phyloP scores from a whole-genome alignment of 805 yeast species.

The Wickerhamiella sorbophila region DNA sequence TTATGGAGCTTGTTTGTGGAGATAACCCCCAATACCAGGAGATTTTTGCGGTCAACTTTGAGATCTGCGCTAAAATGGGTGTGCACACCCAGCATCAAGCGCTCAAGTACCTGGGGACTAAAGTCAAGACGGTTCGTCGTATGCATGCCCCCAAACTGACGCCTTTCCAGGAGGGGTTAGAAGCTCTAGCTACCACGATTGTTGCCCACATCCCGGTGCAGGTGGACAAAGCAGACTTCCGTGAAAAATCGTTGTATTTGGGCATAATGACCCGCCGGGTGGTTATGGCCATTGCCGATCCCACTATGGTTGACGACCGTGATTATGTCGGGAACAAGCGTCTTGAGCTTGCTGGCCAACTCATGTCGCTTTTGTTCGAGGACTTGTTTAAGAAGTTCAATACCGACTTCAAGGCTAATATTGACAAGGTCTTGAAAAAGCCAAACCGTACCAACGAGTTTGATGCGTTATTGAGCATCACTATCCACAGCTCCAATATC shows the following conservation, averaged over 20 bases:
- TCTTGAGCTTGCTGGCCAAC: constrained; percentile 91
- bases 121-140: constrained; percentile 87
- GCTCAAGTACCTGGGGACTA: constrained; percentile 73
- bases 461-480: constrained; percentile 80
- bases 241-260: constrained; percentile 86
- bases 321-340: constrained; percentile 98
- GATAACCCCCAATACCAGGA: constrained; percentile 79
- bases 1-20: constrained; percentile 90
- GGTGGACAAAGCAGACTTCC: constrained; percentile 52
- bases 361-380: constrained; percentile 87
- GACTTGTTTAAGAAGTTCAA: constrained; percentile 95
- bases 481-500: constrained; percentile 82
- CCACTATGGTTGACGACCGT: constrained; percentile 93
- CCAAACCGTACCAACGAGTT: constrained; percentile 92
- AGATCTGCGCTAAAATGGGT: constrained; percentile 77
- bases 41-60: constrained; percentile 80
- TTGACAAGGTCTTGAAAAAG: constrained; percentile 84
- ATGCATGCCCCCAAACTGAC: constrained; percentile 68
- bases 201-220: constrained; percentile 87
- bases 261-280: constrained; percentile 97
- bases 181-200: constrained; percentile 77
- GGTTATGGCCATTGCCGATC: constrained; percentile 86
- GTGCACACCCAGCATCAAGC: constrained; percentile 91
- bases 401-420: constrained; percentile 82
- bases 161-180: constrained; percentile 84